These are phyloP conservation scores for Endotrypanum monterogeii DNA, from an alignment of 208 protist genomes.

Conservation along the genomic window DNA sequence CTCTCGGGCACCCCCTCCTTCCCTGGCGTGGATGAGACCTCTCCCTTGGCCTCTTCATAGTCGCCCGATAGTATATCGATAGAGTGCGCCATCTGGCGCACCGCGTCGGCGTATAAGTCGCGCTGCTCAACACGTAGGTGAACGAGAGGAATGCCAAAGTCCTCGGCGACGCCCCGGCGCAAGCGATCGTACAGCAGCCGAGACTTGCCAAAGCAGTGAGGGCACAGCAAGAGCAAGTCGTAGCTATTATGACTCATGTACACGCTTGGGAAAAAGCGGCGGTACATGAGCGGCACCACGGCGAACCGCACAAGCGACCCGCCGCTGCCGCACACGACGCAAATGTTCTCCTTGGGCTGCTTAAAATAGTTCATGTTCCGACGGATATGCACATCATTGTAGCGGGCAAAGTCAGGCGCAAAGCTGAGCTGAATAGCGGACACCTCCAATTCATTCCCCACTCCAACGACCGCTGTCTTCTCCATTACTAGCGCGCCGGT, in stretches of 20 bases:
- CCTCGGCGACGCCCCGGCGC: conserved; percentile 27
- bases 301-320: conserved; percentile 57
- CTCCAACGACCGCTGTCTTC: not conserved
- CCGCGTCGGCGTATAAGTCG: conserved; percentile 4
- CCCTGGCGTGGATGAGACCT: not conserved
- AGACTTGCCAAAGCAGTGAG: conserved; percentile 49
- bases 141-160: conserved; percentile 53
- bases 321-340: conserved; percentile 48
- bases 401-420: conserved; percentile 52
- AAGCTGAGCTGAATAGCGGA: conserved; percentile 58
- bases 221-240: conserved; percentile 65
- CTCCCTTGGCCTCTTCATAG: conserved; percentile 2
- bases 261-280: conserved; percentile 69
- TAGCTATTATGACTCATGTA: conserved; percentile 84
- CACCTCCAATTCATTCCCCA: conserved; percentile 20
- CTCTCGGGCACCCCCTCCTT: not conserved
- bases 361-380: conserved; percentile 68
- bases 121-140: conserved; percentile 27
- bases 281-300: conserved; percentile 61
- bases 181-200: conserved; percentile 37
- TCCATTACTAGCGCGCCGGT: not conserved
- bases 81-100: not conserved
- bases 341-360: conserved; percentile 63
- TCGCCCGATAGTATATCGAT: not conserved
- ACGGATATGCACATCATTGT: conserved; percentile 62